phyloP scores from a whole-genome alignment of 768 basidiomycete genomes.

The Rubroboletus pulcherrimus region DNA sequence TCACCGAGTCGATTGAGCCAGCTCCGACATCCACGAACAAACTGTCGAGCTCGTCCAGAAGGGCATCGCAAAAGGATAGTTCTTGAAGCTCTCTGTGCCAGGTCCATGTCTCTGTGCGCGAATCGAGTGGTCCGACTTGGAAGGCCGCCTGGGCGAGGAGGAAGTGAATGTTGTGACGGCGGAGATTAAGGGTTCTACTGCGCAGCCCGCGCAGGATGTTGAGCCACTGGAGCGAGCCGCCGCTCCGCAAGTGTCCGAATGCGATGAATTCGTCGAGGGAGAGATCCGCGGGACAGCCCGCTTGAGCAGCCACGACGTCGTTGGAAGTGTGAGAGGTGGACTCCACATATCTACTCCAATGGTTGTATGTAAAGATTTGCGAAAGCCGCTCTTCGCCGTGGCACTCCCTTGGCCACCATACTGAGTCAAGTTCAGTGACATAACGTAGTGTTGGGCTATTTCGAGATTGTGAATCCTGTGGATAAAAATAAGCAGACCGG shows the following conservation, averaged over 20 bases:
- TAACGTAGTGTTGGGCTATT: background rate
- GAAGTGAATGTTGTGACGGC: background rate
- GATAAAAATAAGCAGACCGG: too few relatives aligned
- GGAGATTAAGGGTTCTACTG: background rate
- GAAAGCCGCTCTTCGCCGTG: too few relatives aligned
- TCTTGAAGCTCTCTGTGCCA: background rate
- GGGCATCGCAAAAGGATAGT: background rate
- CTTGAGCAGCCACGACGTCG: background rate
- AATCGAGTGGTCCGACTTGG: conserved; percentile 22
- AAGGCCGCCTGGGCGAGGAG: background rate
- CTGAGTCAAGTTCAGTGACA: too few relatives aligned
- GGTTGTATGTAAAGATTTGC: too few relatives aligned
- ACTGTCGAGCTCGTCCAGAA: background rate
- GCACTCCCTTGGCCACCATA: too few relatives aligned
- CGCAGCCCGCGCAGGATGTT: background rate
- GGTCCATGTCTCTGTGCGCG: background rate
- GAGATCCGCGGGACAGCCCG: background rate
- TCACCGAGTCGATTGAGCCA: conserved; percentile 11
- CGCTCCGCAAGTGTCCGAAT: background rate
- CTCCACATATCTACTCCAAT: too few relatives aligned
- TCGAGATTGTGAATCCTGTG: too few relatives aligned
- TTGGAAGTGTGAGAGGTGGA: background rate
- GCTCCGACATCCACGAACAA: background rate
- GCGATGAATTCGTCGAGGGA: background rate
- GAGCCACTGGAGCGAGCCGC: background rate